These are phyloP conservation scores for Creolimax fragrantissima DNA, from an alignment of 78 protist genomes.

Conservation along the genomic window DNA sequence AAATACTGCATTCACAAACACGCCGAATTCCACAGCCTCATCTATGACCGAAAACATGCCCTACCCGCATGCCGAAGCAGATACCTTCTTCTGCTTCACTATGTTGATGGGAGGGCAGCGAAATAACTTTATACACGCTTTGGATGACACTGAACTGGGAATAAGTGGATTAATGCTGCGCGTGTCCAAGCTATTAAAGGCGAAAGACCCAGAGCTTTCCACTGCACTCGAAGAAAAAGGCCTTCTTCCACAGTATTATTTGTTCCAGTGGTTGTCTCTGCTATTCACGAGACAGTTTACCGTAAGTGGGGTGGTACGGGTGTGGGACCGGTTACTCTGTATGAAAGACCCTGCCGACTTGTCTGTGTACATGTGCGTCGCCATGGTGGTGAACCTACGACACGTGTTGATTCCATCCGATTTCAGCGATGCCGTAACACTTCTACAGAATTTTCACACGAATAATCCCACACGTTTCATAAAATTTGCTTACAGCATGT, in stretches of 20 bases:
- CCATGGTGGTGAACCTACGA: not conserved
- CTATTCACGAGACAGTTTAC: conserved; percentile 41
- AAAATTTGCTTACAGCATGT: not conserved
- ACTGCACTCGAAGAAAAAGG: not conserved
- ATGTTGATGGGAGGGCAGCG: conserved; percentile 56
- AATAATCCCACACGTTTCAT: not conserved
- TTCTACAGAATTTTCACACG: not conserved
- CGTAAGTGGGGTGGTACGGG: not conserved
- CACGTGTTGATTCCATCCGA: not conserved
- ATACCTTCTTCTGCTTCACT: conserved; percentile 71
- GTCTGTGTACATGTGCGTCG: not conserved
- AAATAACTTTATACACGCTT: conserved; percentile 36
- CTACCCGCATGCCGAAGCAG: conserved; percentile 72
- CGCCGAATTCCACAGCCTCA: not conserved
- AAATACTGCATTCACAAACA: not conserved
- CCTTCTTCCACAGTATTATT: conserved; percentile 29
- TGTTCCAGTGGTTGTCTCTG: conserved; percentile 50
- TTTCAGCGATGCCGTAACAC: not conserved
- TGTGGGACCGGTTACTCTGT: not conserved
- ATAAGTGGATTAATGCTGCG: not conserved
- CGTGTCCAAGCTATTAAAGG: not conserved
- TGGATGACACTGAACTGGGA: not conserved
- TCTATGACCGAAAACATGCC: no score
- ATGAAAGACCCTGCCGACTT: not conserved
- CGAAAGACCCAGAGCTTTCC: not conserved